Conservation (phyloP, 2,329 filamentous ascomycete genomes). For the Emericellopsis atlantica region DNA sequence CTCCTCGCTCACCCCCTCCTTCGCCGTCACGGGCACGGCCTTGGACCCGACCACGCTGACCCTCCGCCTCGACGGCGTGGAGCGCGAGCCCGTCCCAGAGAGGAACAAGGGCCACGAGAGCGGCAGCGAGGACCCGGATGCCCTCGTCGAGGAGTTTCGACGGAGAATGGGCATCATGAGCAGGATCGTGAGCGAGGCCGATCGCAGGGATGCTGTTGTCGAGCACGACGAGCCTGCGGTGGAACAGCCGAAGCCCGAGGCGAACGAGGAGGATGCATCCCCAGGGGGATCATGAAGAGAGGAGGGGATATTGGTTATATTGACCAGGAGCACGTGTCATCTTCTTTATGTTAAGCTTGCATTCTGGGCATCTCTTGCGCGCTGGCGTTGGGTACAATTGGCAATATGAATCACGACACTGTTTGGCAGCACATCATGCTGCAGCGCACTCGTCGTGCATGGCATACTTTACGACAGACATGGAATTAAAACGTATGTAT, state of each 20-base stretch:
- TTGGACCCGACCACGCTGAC: slow-evolving; percentile 21
- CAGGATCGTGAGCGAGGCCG: slow-evolving; percentile 38
- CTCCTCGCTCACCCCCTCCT: slow-evolving; percentile 61
- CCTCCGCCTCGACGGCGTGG: slow-evolving; percentile 23
- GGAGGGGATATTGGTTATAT: too few relatives aligned
- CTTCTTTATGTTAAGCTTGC: too few relatives aligned
- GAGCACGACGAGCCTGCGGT: slow-evolving; percentile 6
- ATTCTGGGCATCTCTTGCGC: too few relatives aligned
- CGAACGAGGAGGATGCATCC: neutral
- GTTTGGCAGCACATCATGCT: too few relatives aligned
- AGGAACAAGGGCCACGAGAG: slow-evolving; percentile 1
- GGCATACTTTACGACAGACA: too few relatives aligned
- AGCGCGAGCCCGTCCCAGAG: slow-evolving; percentile 10
- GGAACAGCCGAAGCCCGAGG: neutral
- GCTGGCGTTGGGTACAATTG: too few relatives aligned
- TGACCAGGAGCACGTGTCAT: too few relatives aligned
- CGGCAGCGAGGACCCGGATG: slow-evolving; percentile 31
- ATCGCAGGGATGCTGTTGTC: slow-evolving; percentile 24
- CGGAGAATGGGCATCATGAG: slow-evolving; percentile 41
- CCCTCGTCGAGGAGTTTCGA: slow-evolving; percentile 43
- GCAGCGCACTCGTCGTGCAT: too few relatives aligned
- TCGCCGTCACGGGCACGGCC: slow-evolving; percentile 43
- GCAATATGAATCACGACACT: too few relatives aligned
- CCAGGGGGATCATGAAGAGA: neutral
- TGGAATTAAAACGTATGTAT: too few relatives aligned